phyloP scores from a whole-genome alignment of 257 asterid genomes.

The Asclepias syriaca region DNA sequence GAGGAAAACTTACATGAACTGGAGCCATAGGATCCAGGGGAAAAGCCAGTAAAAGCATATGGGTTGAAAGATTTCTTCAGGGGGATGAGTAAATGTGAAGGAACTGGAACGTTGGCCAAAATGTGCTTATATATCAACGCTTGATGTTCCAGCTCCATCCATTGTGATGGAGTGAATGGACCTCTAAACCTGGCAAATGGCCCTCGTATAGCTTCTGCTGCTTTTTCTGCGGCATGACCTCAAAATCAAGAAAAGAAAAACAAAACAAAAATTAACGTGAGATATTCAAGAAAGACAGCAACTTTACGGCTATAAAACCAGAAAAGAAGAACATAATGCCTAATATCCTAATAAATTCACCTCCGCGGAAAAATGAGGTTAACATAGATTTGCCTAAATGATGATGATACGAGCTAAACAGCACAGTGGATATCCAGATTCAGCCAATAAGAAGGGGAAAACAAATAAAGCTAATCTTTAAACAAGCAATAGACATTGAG shows the following conservation, averaged over 20 bases:
- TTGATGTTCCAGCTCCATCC: slow-evolving; percentile 94
- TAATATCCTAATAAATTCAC: background rate
- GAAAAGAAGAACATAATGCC: slow-evolving; percentile 1
- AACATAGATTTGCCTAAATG: slow-evolving; percentile 4
- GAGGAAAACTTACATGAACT: slow-evolving; percentile 47
- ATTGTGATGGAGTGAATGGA: slow-evolving; percentile 83
- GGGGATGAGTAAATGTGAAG: slow-evolving; percentile 66
- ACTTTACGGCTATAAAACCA: background rate
- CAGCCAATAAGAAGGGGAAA: background rate
- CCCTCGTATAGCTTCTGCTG: slow-evolving; percentile 40
- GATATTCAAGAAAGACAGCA: slow-evolving; percentile 5
- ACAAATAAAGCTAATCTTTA: background rate
- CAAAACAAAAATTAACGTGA: background rate
- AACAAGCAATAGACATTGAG: slow-evolving; percentile 11
- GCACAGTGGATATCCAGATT: background rate
- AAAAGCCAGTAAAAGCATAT: slow-evolving; percentile 38
- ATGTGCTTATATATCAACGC: slow-evolving; percentile 84
- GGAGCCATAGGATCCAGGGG: slow-evolving; percentile 56
- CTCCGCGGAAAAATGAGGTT: background rate
- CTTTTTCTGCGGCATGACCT: slow-evolving; percentile 33
- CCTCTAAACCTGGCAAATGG: slow-evolving; percentile 51
- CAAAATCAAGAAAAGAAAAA: slow-evolving; percentile 21
- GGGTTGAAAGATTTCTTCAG: slow-evolving; percentile 65
- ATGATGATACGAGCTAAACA: background rate
- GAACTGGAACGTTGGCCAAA: slow-evolving; percentile 76